Base-by-base conservation (phyloP, 2,329 filamentous ascomycete species). In the Calonectria hawksworthii region DNA sequence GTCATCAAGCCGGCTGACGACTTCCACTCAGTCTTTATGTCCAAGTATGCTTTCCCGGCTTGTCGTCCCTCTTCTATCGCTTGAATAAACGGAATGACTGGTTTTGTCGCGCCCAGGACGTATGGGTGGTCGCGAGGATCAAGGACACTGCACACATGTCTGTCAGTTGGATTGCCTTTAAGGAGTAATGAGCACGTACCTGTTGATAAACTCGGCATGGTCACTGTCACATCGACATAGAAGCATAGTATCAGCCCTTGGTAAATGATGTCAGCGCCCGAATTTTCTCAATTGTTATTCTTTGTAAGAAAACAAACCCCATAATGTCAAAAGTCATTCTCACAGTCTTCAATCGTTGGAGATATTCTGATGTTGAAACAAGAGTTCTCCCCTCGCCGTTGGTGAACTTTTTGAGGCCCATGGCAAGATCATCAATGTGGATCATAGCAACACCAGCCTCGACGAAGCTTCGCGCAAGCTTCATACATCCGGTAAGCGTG, bases 241-340 rank as follows among this genome's bases (percentile, higher is more conserved):
- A 14, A 65, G 23, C 41, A 65, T n/a, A 2, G 61, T 65, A 30
- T 65, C 61, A 4, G 41, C 61, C 2, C 61, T 65, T 5, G 26
- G n/a, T n/a, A 14, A 50, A n/a, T 11, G 16, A n/a, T 21, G 36
- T 65, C n/a, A n/a, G n/a, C n/a, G n/a, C n/a, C n/a, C n/a, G n/a
- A n/a, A n/a, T n/a, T n/a, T n/a, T n/a, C n/a, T n/a, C n/a, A n/a
- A n/a, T n/a, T n/a, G n/a, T n/a, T n/a, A n/a, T n/a, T n/a, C n/a
- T n/a, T n/a, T n/a, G n/a, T n/a, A n/a, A n/a, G n/a, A n/a, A n/a
- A n/a, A n/a, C 61, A 23, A 13, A 65, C 61, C 61, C 61, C 61
- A 65, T 65, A 32, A 65, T 50, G 41, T 65, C 61, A 14, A 65
- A 50, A 10, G 38, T 47, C 61, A 65, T 65, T 23, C 41, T 65